Evolutionary conservation across 805 yeast species (phyloP), one percentile per base, ranked within the genome.

Genomic region (Starmera amethionina): DNA sequence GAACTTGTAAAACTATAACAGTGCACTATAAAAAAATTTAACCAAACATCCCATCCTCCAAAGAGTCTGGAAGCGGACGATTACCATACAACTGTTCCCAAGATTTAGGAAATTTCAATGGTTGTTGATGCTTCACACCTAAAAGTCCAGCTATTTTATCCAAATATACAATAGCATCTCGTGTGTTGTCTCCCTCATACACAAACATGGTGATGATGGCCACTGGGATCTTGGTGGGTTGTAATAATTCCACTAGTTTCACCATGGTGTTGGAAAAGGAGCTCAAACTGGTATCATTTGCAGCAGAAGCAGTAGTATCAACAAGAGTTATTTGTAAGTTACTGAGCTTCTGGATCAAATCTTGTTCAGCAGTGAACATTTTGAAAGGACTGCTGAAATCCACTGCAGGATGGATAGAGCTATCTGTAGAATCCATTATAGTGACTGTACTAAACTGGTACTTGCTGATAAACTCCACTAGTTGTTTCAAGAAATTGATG

Each of bases 51-150:
- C 96, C 96, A 35, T 78, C 79, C 52, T 87, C 95, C 46, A 82
- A 57, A 0, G 93, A 81, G 25, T 65, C 46, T 0, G 90, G 86
- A 3, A 77, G 62, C 4, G 79, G 77, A 48, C 70, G 75, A 43
- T 70, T 75, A 2, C 97, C 97, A 52, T 89, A 89, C 0, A 83
- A 82, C 3, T 95, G 87, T 8, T 58, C 56, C 97, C 97, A 89
- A 31, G 95, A 83, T 13, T 68, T 63, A 0, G 97, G 97, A 8
- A 65, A 64, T 9, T 56, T 47, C 72, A 78, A 74, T 6, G 44
- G 31, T 27, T 35, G 31, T 14, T 49, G 46, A 34, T 37, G n/a
- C 10, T 48, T 38, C 7, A 56, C 27, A 8, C 44, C 55, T 25
- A 65, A 49, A 15, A 63, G 44, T 5, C 59, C 48, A 6, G 56